A percentile compares a stretch with the other conserved stretches of the same genome.
Evolutionary conservation across 768 basidiomycete genomes (phyloP).

Genomic region (Boletus tomentosulus): DNA sequence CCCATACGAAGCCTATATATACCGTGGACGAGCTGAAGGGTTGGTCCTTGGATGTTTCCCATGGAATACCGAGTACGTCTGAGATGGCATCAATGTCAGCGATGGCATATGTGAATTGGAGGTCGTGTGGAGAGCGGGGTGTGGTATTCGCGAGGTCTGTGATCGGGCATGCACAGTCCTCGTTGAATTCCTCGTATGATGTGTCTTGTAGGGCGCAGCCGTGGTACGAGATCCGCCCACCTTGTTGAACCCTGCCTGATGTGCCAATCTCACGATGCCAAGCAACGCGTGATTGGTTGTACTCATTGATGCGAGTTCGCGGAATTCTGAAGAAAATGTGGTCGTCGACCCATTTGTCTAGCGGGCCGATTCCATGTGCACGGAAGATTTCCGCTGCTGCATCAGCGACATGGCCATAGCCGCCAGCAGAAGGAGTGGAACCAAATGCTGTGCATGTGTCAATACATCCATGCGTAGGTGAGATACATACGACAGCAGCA

Average conservation of each 20-base stretch:
- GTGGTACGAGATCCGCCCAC: no score
- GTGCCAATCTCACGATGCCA: no score
- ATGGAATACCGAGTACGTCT: not conserved
- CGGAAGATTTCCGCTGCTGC: not conserved
- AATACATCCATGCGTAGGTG: not conserved
- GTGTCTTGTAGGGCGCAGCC: not conserved
- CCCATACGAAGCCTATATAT: not conserved
- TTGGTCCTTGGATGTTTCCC: not conserved
- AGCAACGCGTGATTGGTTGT: no score
- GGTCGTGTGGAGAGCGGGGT: no score
- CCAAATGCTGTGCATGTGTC: not conserved
- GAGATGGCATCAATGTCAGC: not conserved
- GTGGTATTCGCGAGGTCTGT: not conserved
- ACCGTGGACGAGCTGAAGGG: not conserved
- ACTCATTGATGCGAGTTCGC: no score
- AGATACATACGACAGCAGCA: not conserved
- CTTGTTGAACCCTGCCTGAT: no score
- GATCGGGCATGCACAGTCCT: not conserved
- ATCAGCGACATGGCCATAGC: not conserved
- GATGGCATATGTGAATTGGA: not conserved
- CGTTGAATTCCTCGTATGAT: not conserved
- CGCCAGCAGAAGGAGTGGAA: not conserved
- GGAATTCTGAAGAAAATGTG: not conserved
- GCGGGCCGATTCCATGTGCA: not conserved
- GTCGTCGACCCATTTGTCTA: not conserved